Conservation (phyloP, 1,284 basidiomycete genomes). For the Trichosporon ovoides region DNA sequence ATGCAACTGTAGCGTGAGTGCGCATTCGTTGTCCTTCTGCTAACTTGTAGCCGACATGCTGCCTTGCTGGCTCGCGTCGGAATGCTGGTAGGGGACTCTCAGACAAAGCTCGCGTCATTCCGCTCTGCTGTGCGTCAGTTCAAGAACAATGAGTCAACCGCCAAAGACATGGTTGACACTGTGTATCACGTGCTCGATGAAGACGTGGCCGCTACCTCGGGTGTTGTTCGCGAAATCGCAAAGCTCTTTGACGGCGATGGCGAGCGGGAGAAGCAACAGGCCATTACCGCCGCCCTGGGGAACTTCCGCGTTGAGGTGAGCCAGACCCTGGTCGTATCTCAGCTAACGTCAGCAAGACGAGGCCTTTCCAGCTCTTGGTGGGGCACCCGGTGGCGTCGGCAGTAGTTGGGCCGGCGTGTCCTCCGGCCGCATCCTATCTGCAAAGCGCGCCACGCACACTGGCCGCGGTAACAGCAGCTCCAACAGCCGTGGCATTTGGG, state of each 20-base stretch:
- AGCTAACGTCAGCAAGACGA: conserved; percentile 61
- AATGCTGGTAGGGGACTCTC: conserved; percentile 63
- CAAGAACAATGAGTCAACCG: conserved; percentile 68
- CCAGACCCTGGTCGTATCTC: not conserved
- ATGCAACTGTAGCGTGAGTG: conserved; percentile 32
- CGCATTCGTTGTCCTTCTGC: not conserved
- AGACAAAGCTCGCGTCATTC: conserved; percentile 67
- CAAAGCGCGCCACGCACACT: conserved; percentile 66
- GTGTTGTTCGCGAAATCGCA: conserved; percentile 70
- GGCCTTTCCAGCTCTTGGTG: conserved; percentile 69
- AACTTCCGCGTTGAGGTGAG: conserved; percentile 72
- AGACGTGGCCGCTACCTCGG: conserved; percentile 68
- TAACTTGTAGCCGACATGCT: conserved; percentile 54
- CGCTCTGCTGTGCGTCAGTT: conserved; percentile 76
- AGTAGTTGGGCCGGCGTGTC: conserved; percentile 70
- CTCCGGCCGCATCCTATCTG: conserved; percentile 72
- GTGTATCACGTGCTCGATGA: conserved; percentile 78
- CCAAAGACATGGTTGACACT: conserved; percentile 78
- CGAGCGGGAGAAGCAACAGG: conserved; percentile 66
- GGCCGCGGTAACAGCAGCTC: conserved; percentile 52
- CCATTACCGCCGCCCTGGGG: conserved; percentile 71
- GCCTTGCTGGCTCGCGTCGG: conserved; percentile 65
- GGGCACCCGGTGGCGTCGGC: conserved; percentile 53
- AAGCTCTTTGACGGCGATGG: conserved; percentile 70
- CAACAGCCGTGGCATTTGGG: conserved; percentile 67